phyloP scores from a whole-genome alignment of 768 basidiomycete species.

The Lyophyllum decastes region DNA sequence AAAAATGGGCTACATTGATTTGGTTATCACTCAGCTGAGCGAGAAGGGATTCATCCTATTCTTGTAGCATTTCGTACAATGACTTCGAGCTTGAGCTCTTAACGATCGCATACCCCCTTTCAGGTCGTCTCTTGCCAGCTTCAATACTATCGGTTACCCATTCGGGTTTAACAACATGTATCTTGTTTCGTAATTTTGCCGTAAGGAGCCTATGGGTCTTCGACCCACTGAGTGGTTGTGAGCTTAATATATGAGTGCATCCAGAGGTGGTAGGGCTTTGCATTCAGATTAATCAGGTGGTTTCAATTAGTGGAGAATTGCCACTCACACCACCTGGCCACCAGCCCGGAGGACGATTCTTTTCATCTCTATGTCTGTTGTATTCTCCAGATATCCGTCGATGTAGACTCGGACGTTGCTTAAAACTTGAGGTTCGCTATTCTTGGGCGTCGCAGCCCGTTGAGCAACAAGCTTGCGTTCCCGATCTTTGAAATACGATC shows the following conservation, averaged over 20 bases:
- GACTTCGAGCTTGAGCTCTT: constrained; percentile 37
- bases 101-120: constrained; percentile 58
- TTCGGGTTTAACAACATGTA: constrained; percentile 71
- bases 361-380: constrained; percentile 83
- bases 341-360: constrained; percentile 65
- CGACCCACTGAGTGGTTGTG: constrained; percentile 65
- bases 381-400: constrained; percentile 66
- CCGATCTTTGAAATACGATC: constrained; percentile 43
- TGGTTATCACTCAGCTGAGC: background rate
- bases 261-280: constrained; percentile 55
- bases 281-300: constrained; percentile 10
- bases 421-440: constrained; percentile 30
- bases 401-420: constrained; percentile 63
- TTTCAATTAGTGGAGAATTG: background rate
- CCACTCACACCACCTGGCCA: constrained; percentile 60
- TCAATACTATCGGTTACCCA: constrained; percentile 74
- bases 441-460: constrained; percentile 21
- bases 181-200: constrained; percentile 45
- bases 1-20: background rate
- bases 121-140: constrained; percentile 58
- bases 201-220: constrained; percentile 71
- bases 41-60: background rate
- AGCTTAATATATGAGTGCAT: constrained; percentile 81
- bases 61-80: constrained; percentile 37
- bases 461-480: constrained; percentile 44